phyloP scores from a whole-genome alignment of 306 rosid species.

The Spatholobus suberectus region DNA sequence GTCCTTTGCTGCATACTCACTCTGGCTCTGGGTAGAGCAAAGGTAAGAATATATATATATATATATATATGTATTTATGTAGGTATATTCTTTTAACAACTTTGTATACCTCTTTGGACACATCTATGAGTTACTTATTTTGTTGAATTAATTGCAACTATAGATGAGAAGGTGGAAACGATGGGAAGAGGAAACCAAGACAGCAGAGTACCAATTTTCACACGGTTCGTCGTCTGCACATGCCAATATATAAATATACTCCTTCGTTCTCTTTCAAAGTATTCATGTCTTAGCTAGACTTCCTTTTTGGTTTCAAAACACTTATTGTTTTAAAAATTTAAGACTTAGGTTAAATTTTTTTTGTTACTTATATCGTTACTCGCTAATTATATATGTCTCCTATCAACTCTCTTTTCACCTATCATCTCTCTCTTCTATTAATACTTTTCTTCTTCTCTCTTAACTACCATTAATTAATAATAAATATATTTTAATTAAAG shows the following conservation, averaged over 20 bases:
- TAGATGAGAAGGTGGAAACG: constrained; percentile 22
- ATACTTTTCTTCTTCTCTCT: neutral
- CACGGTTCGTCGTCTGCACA: neutral
- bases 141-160: neutral
- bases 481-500: neutral
- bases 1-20: constrained; percentile 75
- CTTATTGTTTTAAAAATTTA: too few relatives aligned
- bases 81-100: neutral
- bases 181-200: constrained; percentile 13
- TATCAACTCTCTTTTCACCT: neutral
- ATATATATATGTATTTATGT: neutral
- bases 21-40: constrained; percentile 70
- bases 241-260: neutral
- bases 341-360: too few relatives aligned
- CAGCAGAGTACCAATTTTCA: constrained; percentile 14
- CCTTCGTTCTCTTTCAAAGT: neutral
- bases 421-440: neutral
- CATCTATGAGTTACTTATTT: neutral
- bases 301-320: too few relatives aligned
- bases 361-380: neutral
- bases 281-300: too few relatives aligned
- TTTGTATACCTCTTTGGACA: neutral
- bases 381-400: neutral
- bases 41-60: constrained; percentile 48
- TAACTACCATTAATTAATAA: neutral